phyloP scores from a whole-genome alignment of 371 early-diverging fungal species.

The Rhizomucor pusillus region DNA sequence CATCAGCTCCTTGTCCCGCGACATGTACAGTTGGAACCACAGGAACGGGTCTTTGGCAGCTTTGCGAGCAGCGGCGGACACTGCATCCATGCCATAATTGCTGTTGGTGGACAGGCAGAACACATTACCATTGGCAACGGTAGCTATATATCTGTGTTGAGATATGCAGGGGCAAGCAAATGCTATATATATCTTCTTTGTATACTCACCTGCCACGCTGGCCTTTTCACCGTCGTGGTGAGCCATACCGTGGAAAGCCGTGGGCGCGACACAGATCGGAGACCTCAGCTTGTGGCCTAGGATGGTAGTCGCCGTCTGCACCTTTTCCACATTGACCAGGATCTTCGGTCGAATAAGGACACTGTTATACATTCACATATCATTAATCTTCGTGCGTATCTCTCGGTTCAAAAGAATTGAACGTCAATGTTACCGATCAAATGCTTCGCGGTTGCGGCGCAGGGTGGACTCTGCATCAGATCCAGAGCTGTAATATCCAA shows the following conservation, averaged over 20 bases:
- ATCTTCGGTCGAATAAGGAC: conserved; percentile 75
- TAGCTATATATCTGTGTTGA: conserved; percentile 6
- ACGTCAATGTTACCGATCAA: conserved; percentile 69
- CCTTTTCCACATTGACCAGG: conserved; percentile 66
- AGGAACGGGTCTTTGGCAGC: conserved; percentile 36
- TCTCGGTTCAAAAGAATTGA: conserved; percentile 35
- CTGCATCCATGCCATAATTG: conserved; percentile 57
- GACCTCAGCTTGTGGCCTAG: conserved; percentile 53
- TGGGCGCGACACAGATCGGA: conserved; percentile 57
- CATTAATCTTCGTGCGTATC: not conserved
- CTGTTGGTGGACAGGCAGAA: conserved; percentile 51
- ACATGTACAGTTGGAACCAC: conserved; percentile 81
- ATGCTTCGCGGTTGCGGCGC: conserved; percentile 73
- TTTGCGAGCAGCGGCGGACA: conserved; percentile 18
- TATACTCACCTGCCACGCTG: conserved; percentile 39
- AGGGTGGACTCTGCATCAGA: conserved; percentile 83
- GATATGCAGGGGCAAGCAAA: conserved; percentile 32
- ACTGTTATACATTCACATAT: conserved; percentile 16
- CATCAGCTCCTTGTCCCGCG: conserved; percentile 57
- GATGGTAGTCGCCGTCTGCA: conserved; percentile 59
- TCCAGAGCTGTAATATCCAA: conserved; percentile 62
- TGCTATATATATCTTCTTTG: conserved; percentile 19
- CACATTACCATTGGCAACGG: conserved; percentile 23
- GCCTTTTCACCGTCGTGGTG: conserved; percentile 75
- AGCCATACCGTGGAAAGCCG: conserved; percentile 68